Conservation (phyloP, 768 basidiomycete genomes). For the Mycena vitilis region DNA sequence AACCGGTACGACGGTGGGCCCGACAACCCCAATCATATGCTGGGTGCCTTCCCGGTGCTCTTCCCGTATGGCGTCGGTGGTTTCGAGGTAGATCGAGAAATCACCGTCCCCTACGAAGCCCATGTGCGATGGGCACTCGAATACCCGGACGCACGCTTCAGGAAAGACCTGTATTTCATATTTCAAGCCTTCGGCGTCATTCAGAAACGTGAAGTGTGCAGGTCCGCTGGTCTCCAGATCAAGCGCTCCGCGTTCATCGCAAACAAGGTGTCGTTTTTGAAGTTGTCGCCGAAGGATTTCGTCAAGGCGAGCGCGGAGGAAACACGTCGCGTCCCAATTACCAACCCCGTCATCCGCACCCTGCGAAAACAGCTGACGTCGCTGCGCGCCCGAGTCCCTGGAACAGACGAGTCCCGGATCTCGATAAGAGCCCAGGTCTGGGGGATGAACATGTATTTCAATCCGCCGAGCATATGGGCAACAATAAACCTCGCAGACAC, state of each 20-base stretch:
- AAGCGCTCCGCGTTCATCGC: constrained; percentile 33
- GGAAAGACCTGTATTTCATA: constrained; percentile 41
- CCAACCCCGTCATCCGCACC: constrained; percentile 42
- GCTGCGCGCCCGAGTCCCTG: constrained; percentile 42
- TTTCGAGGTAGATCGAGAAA: not conserved
- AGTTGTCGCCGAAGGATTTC: constrained; percentile 46
- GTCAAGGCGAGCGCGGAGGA: constrained; percentile 49
- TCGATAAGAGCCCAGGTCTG: constrained; percentile 39
- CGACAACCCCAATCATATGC: not conserved
- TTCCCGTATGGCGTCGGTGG: not conserved
- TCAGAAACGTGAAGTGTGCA: constrained; percentile 42
- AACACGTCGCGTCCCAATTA: constrained; percentile 27
- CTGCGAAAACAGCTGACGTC: constrained; percentile 43
- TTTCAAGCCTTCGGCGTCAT: constrained; percentile 46
- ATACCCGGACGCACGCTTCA: constrained; percentile 45
- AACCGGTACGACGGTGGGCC: not conserved
- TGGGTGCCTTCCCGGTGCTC: not conserved
- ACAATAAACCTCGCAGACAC: constrained; percentile 37
- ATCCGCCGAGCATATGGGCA: constrained; percentile 53
- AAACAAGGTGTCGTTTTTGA: constrained; percentile 30
- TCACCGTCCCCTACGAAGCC: constrained; percentile 40
- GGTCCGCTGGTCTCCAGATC: constrained; percentile 44
- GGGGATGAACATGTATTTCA: constrained; percentile 43
- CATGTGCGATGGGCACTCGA: constrained; percentile 46
- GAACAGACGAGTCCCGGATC: constrained; percentile 46